These are phyloP conservation scores for Cercospora citrullina DNA, from an alignment of 2,329 filamentous ascomycete genomes.

Conservation along the genomic window DNA sequence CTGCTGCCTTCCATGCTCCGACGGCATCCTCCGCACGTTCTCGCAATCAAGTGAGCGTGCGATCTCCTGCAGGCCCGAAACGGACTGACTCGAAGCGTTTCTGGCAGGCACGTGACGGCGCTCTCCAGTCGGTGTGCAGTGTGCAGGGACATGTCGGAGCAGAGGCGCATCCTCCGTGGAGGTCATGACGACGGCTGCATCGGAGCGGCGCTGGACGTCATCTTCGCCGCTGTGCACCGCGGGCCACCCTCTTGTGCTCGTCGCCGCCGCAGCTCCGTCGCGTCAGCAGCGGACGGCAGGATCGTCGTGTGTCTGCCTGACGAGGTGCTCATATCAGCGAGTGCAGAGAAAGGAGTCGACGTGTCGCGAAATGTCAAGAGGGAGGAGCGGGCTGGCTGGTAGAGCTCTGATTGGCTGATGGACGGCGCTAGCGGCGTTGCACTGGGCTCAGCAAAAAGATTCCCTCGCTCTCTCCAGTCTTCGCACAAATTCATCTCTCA, in stretches of 20 bases:
- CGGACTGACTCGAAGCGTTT: neutral
- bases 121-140: neutral
- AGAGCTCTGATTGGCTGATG: neutral
- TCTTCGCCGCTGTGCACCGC: neutral
- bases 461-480: neutral
- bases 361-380: neutral
- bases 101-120: neutral
- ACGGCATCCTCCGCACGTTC: too few relatives aligned
- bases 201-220: neutral
- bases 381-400: neutral
- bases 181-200: neutral
- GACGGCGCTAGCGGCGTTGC: neutral
- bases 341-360: neutral
- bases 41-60: neutral
- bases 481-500: constrained; percentile 4
- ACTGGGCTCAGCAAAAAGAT: constrained; percentile 6
- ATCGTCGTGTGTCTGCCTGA: neutral
- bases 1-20: too few relatives aligned
- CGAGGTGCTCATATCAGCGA: neutral
- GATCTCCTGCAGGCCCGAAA: neutral
- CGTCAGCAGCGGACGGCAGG: neutral
- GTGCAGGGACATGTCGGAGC: neutral
- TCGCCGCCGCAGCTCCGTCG: neutral
- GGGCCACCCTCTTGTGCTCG: neutral
- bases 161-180: neutral